Percentiles rank a stretch among this genome's conserved stretches.
phyloP scores from a whole-genome alignment of 2,329 filamentous ascomycete species.

The Dothistroma pini region DNA sequence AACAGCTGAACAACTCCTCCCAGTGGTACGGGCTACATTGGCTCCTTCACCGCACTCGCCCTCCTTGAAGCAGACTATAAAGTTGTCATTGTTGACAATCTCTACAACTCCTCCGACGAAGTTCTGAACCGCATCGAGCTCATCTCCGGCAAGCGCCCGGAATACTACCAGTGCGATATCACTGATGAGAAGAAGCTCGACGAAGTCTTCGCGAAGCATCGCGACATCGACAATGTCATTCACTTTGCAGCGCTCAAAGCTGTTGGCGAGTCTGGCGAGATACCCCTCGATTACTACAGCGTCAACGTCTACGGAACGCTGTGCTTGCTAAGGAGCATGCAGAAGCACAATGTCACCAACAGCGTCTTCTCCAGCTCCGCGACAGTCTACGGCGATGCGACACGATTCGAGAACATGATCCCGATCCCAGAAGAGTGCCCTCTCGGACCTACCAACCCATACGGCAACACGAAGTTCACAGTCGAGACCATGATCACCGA shows the following conservation, averaged over 20 bases:
- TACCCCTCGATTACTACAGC: constrained; percentile 94
- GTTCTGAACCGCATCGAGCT: constrained; percentile 93
- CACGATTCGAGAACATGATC: constrained; percentile 95
- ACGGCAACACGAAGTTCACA: constrained; percentile 92
- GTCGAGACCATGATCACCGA: constrained; percentile 92
- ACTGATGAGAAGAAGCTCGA: constrained; percentile 81
- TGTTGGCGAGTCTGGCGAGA: constrained; percentile 90
- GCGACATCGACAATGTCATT: constrained; percentile 95
- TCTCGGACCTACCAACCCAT: constrained; percentile 93
- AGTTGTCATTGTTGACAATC: constrained; percentile 91
- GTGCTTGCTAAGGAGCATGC: constrained; percentile 80
- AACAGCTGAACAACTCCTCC: constrained; percentile 11
- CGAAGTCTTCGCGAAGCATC: constrained; percentile 81
- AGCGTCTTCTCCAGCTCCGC: constrained; percentile 98
- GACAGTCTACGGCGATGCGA: constrained; percentile 97
- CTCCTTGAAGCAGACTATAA: constrained; percentile 94
- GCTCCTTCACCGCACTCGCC: constrained; percentile 89
- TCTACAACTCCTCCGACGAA: constrained; percentile 94
- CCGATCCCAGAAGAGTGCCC: constrained; percentile 97
- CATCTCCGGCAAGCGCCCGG: constrained; percentile 80
- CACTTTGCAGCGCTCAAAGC: constrained; percentile 99
- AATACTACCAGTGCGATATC: constrained; percentile 82
- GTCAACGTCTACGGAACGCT: constrained; percentile 95
- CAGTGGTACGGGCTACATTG: constrained; percentile 98
- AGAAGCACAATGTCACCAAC: constrained; percentile 84